Evolutionary conservation across 495 filamentous ascomycete genomes (phyloP), one percentile per base, ranked within the genome.

Genomic region (Trichocladium antarcticum): DNA sequence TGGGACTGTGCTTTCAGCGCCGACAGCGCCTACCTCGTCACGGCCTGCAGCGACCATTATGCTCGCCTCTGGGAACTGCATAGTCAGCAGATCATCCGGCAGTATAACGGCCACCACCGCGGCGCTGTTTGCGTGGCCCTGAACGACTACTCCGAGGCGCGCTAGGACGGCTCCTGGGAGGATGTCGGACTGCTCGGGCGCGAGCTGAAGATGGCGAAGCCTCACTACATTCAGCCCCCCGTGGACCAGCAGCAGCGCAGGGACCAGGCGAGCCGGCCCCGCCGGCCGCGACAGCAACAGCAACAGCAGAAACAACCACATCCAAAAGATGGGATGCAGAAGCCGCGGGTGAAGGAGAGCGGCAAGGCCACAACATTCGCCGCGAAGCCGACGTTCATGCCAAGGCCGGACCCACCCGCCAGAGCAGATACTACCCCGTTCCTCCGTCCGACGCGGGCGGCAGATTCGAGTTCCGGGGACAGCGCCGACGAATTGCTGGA

Each of bases 1-100:
- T 98, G 92, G 92, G 92, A 98, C 66, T 98, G 92, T 62, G 92
- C 92, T 3, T 98, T 97, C 69, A 92, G 85, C 50, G 92, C 93
- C 9, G 92, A 98, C 62, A 89, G 84, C 29, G 92, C 92, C 0
- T 98, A 98, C 61, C 71, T 98, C 2, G 92, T 98, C n/a, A 98
- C 93, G 2, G 93, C 93, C 9, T 97, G 92, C 61, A 89, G 83
- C 42, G 92, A 98, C 65, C 92, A 98, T 65, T 98, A 95, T 64
- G 92, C 92, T 1, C 75, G 92, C n/a, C 67, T 98, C 46, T 98
- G 92, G 92, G 92, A 98, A 72, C 69, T 98, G 50, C 65, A 73
- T 44, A 80, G 74, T 47, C 86, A 95, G 59, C 80, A 80, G 45
- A 88, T 97, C 51, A 98, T 98, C 60, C 77, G 92, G 40, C 92